phyloP scores from a whole-genome alignment of 2,329 filamentous ascomycete genomes.

The Aschersonia sp. region DNA sequence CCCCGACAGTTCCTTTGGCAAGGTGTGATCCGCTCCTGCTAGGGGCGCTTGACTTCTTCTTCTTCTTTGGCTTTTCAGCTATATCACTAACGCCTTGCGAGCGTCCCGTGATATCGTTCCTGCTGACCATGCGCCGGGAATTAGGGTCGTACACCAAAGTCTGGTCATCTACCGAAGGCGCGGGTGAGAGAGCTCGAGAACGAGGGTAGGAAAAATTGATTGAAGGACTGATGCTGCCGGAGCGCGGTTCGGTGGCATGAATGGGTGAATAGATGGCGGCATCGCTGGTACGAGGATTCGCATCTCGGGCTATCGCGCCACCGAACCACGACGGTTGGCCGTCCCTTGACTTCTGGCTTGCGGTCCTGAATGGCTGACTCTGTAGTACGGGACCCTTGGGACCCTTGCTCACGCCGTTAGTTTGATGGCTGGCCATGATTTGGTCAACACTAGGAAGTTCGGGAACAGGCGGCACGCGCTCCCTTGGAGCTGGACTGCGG shows the following conservation, averaged over 20 bases:
- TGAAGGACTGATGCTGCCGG: constrained; percentile 34
- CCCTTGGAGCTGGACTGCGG: constrained; percentile 25
- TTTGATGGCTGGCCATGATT: constrained; percentile 10
- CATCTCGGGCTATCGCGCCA: constrained; percentile 26
- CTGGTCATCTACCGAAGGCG: constrained; percentile 17
- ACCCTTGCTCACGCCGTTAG: constrained; percentile 14
- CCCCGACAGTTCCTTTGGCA: constrained; percentile 36
- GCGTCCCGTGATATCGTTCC: constrained; percentile 23
- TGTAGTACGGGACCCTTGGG: constrained; percentile 26
- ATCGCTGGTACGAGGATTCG: constrained; percentile 30
- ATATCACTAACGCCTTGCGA: constrained; percentile 26
- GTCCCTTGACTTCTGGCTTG: constrained; percentile 34
- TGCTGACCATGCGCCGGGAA: constrained; percentile 46
- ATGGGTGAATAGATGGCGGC: constrained; percentile 18
- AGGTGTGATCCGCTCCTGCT: constrained; percentile 29
- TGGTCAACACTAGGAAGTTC: constrained; percentile 42
- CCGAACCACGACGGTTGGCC: constrained; percentile 35
- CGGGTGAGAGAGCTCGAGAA: constrained; percentile 18
- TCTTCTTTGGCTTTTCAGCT: constrained; percentile 25
- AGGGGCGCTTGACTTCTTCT: constrained; percentile 19
- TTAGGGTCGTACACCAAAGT: constrained; percentile 50
- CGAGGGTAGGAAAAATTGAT: constrained; percentile 47
- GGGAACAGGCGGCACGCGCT: constrained; percentile 57
- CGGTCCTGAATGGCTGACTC: constrained; percentile 34
- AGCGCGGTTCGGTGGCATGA: constrained; percentile 18